Base-by-base conservation (phyloP, 139 green algal genomes). In the Chlamydomonas sp. region DNA sequence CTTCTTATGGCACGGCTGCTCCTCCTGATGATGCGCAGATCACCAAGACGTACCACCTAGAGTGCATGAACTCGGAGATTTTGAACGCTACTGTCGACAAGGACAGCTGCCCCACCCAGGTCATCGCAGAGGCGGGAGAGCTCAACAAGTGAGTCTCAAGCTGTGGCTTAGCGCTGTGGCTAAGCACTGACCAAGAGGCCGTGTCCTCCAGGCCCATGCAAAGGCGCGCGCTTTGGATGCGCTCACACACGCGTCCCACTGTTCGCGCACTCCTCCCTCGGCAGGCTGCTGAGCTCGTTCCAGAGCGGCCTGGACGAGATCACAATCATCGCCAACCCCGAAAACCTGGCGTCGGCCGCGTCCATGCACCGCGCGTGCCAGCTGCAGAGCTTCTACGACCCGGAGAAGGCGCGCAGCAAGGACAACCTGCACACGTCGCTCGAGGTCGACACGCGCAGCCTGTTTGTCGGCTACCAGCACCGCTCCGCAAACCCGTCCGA, bases 261-360 rank as follows among this genome's bases (percentile, higher is more conserved):
- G n/a, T n/a, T n/a, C n/a, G n/a, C n/a, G n/a, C n/a, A n/a, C n/a
- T n/a, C n/a, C n/a, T n/a, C n/a, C n/a, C n/a, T n/a, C n/a, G n/a
- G 16, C 43, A 54, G 43, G 43, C 20, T 54, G 43, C 43, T 54
- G 16, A 20, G 16, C 43, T 26, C 16, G 16, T 54, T 54, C 43
- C 85, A 93, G 64, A 65, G 62, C 34, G 79, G 72, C 0, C 61
- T 92, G 57, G 86, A 90, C 24, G 88, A 93, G 71, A 80, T 92
- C 38, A 89, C 83, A 30, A 78, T 93, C 33, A 83, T 92, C 3
- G 85, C 83, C 26, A 77, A 76, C 63, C 82, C 83, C 10, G 54
- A 72, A 13, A 71, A 58, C 2, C 62, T 48, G 4, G 78, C 61
- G 2, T 34, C 37, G 2, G 34, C 47, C 3, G 78, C 30, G 26